Evolutionary conservation across 2,329 filamentous ascomycete species (phyloP), one percentile per base, ranked within the genome.

Genomic region (Aureobasidium leucospermi): DNA sequence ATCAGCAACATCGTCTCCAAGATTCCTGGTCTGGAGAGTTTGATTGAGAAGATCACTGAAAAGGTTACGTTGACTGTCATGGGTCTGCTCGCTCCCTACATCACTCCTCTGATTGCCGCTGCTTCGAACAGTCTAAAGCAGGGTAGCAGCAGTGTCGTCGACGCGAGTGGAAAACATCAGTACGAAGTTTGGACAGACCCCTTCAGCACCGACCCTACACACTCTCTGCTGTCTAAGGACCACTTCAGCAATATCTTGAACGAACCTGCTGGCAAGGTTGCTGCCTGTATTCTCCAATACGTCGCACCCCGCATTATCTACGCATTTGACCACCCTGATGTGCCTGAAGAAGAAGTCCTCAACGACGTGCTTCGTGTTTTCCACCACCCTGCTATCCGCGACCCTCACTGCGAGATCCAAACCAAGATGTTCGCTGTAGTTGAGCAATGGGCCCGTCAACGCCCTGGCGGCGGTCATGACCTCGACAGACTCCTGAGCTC

Each of bases 41-140:
- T 96, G n/a, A 85, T 97, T 23, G 93, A 97, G 64, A 93, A 90
- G 67, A 96, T 99, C 67, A 90, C 88, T 59, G 94, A 99, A 76
- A 93, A 89, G 1, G 79, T 99, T 42, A 96, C 93, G 0, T 81
- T 96, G 6, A 97, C 97, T 70, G 84, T 99, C 53, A 82, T 99
- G 63, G 92, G 91, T 6, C 82, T 99, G 1, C 81, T 99, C 16
- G 90, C 94, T 0, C 94, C 94, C 0, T 97, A 95, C 72, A 83
- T 99, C 63, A 85, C 91, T 59, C 94, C 94, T 10, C 87, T 99
- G 70, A 96, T 99, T 73, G 88, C 87, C 56, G 84, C 88, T 57
- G 90, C 93, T 5, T 93, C 90, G 23, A 86, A 92, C 68, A 84
- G 85, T 36, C 79, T 99, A 29, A 96, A 97, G 75, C 82, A 87